These are phyloP conservation scores for Lactarius hatsudake DNA, from an alignment of 768 basidiomycete species.

Conservation along the genomic window DNA sequence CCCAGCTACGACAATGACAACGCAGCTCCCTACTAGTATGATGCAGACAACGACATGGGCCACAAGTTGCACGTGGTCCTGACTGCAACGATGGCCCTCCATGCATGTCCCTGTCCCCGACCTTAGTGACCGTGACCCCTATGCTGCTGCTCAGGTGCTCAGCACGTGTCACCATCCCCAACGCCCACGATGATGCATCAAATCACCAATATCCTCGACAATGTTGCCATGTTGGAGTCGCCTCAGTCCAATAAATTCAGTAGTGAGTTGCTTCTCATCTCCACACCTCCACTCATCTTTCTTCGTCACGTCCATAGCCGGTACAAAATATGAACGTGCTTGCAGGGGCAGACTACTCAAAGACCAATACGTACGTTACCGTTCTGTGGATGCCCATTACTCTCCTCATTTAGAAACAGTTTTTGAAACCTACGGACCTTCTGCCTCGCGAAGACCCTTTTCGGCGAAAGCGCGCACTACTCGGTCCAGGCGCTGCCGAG, in stretches of 20 bases:
- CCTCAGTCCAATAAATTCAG: constrained; percentile 10
- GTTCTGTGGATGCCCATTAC: constrained; percentile 13
- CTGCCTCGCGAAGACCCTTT: constrained; percentile 34
- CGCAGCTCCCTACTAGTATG: no score
- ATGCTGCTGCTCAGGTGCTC: no score
- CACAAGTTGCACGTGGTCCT: no score
- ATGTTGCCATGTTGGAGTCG: neutral
- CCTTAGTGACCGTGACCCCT: no score
- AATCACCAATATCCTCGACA: constrained; percentile 20
- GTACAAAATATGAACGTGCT: constrained; percentile 19
- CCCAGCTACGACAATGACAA: no score
- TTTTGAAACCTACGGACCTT: constrained; percentile 47
- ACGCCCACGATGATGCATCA: neutral
- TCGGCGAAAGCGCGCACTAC: constrained; percentile 35
- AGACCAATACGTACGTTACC: constrained; percentile 26
- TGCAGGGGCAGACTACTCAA: constrained; percentile 24
- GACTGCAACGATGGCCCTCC: no score
- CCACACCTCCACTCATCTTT: neutral
- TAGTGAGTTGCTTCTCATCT: constrained; percentile 1
- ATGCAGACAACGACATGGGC: no score
- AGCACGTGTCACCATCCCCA: no score
- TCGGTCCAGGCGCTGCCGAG: constrained; percentile 55
- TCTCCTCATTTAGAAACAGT: constrained; percentile 35
- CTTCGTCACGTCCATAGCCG: neutral
- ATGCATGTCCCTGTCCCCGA: no score